phyloP scores from a whole-genome alignment of 257 asterid species.

The Nemophila menziesii region DNA sequence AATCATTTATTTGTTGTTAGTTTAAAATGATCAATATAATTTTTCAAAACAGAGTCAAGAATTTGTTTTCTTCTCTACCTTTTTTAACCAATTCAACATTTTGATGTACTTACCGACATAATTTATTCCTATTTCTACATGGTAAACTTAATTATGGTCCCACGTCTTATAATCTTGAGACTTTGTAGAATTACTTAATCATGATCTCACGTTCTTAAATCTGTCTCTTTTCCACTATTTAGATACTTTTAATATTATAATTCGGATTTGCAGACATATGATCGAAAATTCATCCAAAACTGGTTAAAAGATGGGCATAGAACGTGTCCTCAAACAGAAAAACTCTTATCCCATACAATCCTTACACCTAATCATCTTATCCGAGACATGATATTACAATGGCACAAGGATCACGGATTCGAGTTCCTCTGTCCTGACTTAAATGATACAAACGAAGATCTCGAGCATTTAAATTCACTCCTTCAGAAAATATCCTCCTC shows the following conservation, averaged over 20 bases:
- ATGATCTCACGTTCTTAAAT: no score
- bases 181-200: no score
- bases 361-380: constrained; percentile 36
- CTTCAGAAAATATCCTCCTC: constrained; percentile 28
- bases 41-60: no score
- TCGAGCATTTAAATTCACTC: constrained; percentile 13
- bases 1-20: no score
- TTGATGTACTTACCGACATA: no score
- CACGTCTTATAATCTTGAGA: no score
- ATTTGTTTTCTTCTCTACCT: no score
- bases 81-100: no score
- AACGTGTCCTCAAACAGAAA: constrained; percentile 31
- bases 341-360: constrained; percentile 24
- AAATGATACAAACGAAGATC: constrained; percentile 14
- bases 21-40: no score
- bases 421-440: constrained; percentile 11
- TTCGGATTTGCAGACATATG: constrained; percentile 35
- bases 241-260: background rate
- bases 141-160: no score
- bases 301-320: constrained; percentile 40
- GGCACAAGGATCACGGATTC: constrained; percentile 22
- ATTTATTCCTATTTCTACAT: no score
- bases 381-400: constrained; percentile 26
- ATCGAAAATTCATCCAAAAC: constrained; percentile 23
- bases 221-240: background rate